Base-by-base conservation (phyloP, 441 rosid genomes). In the Macaranga tanarius region DNA sequence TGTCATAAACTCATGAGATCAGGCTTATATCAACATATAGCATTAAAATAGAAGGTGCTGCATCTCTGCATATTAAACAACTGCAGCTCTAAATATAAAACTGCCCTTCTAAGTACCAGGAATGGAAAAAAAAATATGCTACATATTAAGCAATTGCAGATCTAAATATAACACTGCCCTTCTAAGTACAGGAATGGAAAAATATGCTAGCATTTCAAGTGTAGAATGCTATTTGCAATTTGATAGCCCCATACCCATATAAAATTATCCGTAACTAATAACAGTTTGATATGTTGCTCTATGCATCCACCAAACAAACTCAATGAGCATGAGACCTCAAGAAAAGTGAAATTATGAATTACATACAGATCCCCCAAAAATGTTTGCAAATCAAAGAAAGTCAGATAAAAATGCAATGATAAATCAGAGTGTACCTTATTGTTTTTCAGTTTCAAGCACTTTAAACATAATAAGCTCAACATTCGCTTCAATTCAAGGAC, bases 391-490 rank as follows among this genome's bases (percentile, higher is more conserved):
- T 7, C 19, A 6, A 10, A 23, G 26, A 40, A 48, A 44, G 60
- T n/a, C 42, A 63, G 44, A 62, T 17, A 7, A 3, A 20, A 22
- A 23, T 8, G 34, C 55, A 61, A 67, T n/a, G 22, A 19, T 10
- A 16, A 58, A 5, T 64, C 8, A 52, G 26, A n/a, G 65, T 62
- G 25, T 82, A 94, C 97, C 93, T 92, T 88, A 76, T 55, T 79
- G 44, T 77, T 86, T 84, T 87, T 93, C 87, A 93, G 47, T 76
- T 89, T 93, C 70, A 96, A 80, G 82, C 98, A 96, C 70, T 90
- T 96, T 74, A 96, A 84, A 85, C 99, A 96, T 38, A 96, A 45
- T 54, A 90, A 80, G 82, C 91, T 90, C 79, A 96, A 73, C 88
- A 96, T 67, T 26, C 86, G 82, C 84, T 87, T 93, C 69, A 96